Conservation (phyloP, 805 yeast genomes). For the Kluyveromyces dobzhanskii region DNA sequence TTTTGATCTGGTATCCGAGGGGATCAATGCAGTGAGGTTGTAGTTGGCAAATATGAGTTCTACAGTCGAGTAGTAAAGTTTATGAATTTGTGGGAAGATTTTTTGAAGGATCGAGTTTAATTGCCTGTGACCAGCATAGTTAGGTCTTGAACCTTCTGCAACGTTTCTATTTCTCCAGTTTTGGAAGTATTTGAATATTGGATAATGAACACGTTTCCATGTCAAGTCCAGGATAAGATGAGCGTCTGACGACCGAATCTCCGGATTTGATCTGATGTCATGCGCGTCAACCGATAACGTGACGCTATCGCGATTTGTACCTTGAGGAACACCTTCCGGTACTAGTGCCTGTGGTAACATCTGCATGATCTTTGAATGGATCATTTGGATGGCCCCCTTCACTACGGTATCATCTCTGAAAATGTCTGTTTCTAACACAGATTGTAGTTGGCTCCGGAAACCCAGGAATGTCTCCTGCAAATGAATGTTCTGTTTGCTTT, state of each 20-base stretch:
- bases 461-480: slow-evolving; percentile 1
- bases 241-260: slow-evolving; percentile 1
- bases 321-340: neutral
- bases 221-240: slow-evolving; percentile 33
- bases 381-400: slow-evolving; percentile 21
- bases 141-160: slow-evolving; percentile 5
- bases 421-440: slow-evolving; percentile 11
- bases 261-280: neutral
- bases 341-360: slow-evolving; percentile 10
- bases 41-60: slow-evolving; percentile 4
- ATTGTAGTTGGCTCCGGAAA: neutral
- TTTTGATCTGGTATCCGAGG: slow-evolving; percentile 5
- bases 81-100: slow-evolving; percentile 8
- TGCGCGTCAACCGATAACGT: too few relatives aligned
- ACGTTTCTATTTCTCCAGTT: slow-evolving; percentile 7
- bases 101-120: slow-evolving; percentile 8
- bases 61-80: slow-evolving; percentile 7
- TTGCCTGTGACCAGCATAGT: slow-evolving; percentile 7
- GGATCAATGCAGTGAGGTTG: slow-evolving; percentile 5
- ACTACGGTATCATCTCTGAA: slow-evolving; percentile 18
- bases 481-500: neutral
- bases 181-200: slow-evolving; percentile 9
- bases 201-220: slow-evolving; percentile 10
- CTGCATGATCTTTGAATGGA: slow-evolving; percentile 21
- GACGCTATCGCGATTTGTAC: neutral